Conservation (phyloP, 768 basidiomycete species). For the Xerocomellus intermedius region DNA sequence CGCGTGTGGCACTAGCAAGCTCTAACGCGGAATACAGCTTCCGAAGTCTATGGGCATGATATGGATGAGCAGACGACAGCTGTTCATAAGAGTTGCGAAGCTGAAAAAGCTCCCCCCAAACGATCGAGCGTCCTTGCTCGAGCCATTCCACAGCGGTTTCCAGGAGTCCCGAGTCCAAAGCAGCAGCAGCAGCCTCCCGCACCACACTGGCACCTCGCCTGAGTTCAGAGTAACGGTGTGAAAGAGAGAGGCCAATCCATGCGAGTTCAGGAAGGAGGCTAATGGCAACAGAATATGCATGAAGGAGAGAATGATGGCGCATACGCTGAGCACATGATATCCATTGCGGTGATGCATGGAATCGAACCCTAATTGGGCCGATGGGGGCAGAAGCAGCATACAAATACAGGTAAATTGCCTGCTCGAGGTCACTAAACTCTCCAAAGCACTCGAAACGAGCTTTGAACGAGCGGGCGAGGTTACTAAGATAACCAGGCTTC, state of each 20-base stretch:
- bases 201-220: neutral
- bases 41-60: neutral
- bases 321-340: constrained; percentile 1
- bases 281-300: too few species aligned
- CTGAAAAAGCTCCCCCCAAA: neutral
- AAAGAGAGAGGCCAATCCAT: too few species aligned
- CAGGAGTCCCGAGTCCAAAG: neutral
- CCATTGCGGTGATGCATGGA: constrained; percentile 5
- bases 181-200: neutral
- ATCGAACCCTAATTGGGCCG: neutral
- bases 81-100: constrained; percentile 5
- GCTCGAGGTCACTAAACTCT: too few species aligned
- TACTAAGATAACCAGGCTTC: too few species aligned
- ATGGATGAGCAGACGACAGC: neutral
- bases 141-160: constrained; percentile 9
- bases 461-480: too few species aligned
- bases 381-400: too few species aligned
- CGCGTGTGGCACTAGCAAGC: neutral
- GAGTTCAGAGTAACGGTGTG: too few species aligned
- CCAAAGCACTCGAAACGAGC: too few species aligned
- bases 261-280: too few species aligned
- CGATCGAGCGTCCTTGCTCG: constrained; percentile 10
- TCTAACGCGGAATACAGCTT: neutral
- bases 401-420: too few species aligned
- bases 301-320: too few species aligned